Evolutionary conservation across 441 rosid genomes (phyloP), one percentile per base, ranked within the genome.

Genomic region (Populus trichocarpa): DNA sequence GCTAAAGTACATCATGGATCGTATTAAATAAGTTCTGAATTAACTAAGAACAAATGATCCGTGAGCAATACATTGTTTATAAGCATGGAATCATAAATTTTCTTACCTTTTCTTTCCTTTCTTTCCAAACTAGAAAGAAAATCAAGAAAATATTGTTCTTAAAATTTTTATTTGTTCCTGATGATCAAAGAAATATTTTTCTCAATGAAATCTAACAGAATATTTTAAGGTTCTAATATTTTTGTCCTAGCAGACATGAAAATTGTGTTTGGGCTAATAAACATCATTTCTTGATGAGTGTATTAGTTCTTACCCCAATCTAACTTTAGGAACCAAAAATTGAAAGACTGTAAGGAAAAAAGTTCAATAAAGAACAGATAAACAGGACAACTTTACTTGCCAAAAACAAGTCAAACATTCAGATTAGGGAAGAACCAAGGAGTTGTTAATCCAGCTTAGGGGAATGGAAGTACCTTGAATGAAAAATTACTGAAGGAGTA

Each of bases 401-500:
- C 57, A 46, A 46, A 46, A 46, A 46, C 57, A 46, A 2, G 57
- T 46, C 57, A 46, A 46, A 14, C 57, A 46, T 46, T 50, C 6
- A 26, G n/a, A 50, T 42, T 22, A 23, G 30, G 25, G 7, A 69
- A 12, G 53, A 77, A 13, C 23, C 38, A 22, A 20, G 25, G 63
- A 72, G 66, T 36, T 57, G 3, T 26, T 18, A 36, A 71, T 76
- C 16, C 53, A 26, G n/a, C 6, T 42, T 42, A 30, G 36, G 67
- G 73, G 57, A 50, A 50, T 50, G 57, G 57, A 8, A 26, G 75
- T 93, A 93, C 99, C 99, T 97, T 97, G 77, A 92, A 97, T 13
- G 99, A 97, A 85, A 97, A 95, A 86, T 97, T 95, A 88, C 99
- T 97, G 83, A 97, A 97, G 32, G 99, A 92, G 83, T 95, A 95